phyloP scores from a whole-genome alignment of 352 stramenopile genomes.

The Globisporangium polare region DNA sequence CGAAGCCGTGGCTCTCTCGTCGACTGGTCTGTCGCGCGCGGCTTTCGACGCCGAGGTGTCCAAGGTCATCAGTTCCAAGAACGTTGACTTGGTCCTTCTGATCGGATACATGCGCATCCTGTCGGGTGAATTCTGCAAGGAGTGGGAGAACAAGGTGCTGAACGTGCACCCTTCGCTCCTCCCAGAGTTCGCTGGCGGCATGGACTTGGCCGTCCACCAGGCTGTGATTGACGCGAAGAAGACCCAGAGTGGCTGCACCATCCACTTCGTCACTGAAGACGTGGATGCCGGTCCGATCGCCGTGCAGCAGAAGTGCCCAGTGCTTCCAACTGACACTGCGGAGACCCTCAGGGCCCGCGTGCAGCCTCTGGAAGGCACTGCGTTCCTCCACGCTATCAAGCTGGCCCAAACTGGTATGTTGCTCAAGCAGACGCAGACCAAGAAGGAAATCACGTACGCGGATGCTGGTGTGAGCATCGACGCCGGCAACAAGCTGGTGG shows the following conservation, averaged over 20 bases:
- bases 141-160: constrained; percentile 94
- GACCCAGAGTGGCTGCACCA: constrained; percentile 95
- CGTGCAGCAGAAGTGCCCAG: constrained; percentile 93
- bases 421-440: constrained; percentile 45
- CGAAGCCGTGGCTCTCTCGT: constrained; percentile 56
- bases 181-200: constrained; percentile 98
- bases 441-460: constrained; percentile 95
- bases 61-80: constrained; percentile 87
- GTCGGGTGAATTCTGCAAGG: constrained; percentile 92
- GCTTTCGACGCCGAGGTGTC: constrained; percentile 96
- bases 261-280: constrained; percentile 97
- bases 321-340: constrained; percentile 89
- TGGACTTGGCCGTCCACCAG: constrained; percentile 99
- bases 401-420: constrained; percentile 70
- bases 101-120: constrained; percentile 99
- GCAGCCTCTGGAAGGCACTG: constrained; percentile 94
- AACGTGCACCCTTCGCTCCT: constrained; percentile 99
- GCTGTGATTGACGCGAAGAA: constrained; percentile 96
- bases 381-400: constrained; percentile 87
- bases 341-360: constrained; percentile 97
- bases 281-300: constrained; percentile 98
- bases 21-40: constrained; percentile 84
- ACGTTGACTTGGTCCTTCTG: constrained; percentile 96
- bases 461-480: constrained; percentile 98
- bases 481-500: constrained; percentile 93